Percentiles rank a stretch among this genome's conserved stretches.
phyloP scores from a whole-genome alignment of 2,329 filamentous ascomycete species.

The Apiospora marii region DNA sequence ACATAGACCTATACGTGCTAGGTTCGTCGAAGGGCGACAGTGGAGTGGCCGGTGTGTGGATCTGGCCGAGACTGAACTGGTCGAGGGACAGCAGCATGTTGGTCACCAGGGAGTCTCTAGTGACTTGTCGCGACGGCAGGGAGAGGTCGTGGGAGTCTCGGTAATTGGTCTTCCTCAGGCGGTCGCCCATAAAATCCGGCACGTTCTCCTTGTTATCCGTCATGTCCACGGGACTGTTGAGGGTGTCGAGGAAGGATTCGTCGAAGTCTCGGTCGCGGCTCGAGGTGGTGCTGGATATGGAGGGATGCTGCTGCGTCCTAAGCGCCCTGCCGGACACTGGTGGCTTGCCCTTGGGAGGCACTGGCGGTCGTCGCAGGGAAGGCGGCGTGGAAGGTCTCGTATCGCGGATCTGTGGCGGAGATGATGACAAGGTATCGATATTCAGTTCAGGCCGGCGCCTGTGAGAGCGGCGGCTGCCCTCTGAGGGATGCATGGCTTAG shows the following conservation, averaged over 20 bases:
- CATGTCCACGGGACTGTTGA: slow-evolving; percentile 35
- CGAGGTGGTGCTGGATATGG: slow-evolving; percentile 33
- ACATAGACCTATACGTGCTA: slow-evolving; percentile 34
- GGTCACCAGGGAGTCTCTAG: slow-evolving; percentile 89
- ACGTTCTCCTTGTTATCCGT: slow-evolving; percentile 40
- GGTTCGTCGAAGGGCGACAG: slow-evolving; percentile 46
- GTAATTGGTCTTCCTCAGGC: slow-evolving; percentile 19
- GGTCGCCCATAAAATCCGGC: slow-evolving; percentile 30
- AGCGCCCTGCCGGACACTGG: slow-evolving; percentile 45
- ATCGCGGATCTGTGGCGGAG: slow-evolving; percentile 29
- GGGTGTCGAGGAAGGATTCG: slow-evolving; percentile 42
- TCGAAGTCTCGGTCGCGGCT: slow-evolving; percentile 34
- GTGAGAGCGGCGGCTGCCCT: slow-evolving; percentile 38
- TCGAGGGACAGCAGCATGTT: slow-evolving; percentile 96
- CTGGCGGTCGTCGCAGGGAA: slow-evolving; percentile 40
- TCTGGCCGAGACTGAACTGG: slow-evolving; percentile 71
- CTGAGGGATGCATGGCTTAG: slow-evolving; percentile 32
- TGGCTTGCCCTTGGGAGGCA: slow-evolving; percentile 42
- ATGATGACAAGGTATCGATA: slow-evolving; percentile 42
- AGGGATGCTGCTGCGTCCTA: slow-evolving; percentile 36
- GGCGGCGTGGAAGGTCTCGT: slow-evolving; percentile 40
- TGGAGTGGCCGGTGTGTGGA: slow-evolving; percentile 42
- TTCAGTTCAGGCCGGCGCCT: slow-evolving; percentile 48
- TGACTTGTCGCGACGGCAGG: slow-evolving; percentile 76
- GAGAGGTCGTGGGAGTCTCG: slow-evolving; percentile 85